Conservation (phyloP, 2,329 filamentous ascomycete genomes). For the Fusarium xyrophilum region DNA sequence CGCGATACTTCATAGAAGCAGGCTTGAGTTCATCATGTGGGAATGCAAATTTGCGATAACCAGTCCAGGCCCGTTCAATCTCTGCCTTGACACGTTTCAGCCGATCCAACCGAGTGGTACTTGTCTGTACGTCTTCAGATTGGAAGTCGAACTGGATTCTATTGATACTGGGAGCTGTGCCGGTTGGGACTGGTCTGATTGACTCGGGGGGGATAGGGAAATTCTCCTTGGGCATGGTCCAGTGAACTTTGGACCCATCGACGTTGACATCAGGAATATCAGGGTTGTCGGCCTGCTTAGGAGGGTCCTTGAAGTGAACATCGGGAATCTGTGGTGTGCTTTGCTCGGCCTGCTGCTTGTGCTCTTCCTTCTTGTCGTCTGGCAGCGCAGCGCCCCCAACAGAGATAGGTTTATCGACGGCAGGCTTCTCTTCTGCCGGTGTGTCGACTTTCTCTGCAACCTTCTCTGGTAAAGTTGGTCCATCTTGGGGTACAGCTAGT, state of each 20-base stretch:
- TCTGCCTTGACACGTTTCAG: slow-evolving; percentile 73
- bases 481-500: slow-evolving; percentile 13
- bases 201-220: slow-evolving; percentile 77
- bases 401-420: slow-evolving; percentile 6
- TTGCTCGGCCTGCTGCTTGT: slow-evolving; percentile 16
- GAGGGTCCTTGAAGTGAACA: slow-evolving; percentile 42
- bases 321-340: slow-evolving; percentile 26
- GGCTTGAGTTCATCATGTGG: slow-evolving; percentile 86
- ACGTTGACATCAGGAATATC: slow-evolving; percentile 22
- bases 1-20: slow-evolving; percentile 68
- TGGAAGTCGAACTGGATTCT: slow-evolving; percentile 77
- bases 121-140: slow-evolving; percentile 66
- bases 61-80: slow-evolving; percentile 79
- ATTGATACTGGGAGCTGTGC: slow-evolving; percentile 72
- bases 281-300: slow-evolving; percentile 30
- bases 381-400: slow-evolving; percentile 4
- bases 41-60: slow-evolving; percentile 82
- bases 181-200: slow-evolving; percentile 78
- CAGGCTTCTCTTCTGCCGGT: slow-evolving; percentile 11
- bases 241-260: slow-evolving; percentile 61
- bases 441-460: slow-evolving; percentile 2
- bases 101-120: slow-evolving; percentile 68
- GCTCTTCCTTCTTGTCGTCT: not conserved
- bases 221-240: slow-evolving; percentile 75
- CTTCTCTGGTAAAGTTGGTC: not conserved